Evolutionary conservation across 2,329 filamentous ascomycete genomes (phyloP), one percentile per base, ranked within the genome.

Genomic region (Sporothrix humicola): DNA sequence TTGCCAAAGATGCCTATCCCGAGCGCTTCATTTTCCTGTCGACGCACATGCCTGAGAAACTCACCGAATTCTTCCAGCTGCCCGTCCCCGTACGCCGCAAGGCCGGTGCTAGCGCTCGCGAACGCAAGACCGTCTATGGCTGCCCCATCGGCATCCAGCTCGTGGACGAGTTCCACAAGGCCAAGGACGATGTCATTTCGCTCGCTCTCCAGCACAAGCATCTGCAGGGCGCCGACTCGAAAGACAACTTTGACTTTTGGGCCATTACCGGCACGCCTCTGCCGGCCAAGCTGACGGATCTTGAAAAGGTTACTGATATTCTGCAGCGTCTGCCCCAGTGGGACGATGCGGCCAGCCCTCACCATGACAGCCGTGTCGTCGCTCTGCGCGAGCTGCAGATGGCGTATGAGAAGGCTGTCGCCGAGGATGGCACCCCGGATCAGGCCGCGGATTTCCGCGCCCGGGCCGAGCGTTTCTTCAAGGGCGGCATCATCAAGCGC

Each of bases 131-230:
- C 1, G 71, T 78, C 9, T 78, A 78, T 15, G 74, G 72, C 73
- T 77, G 77, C 44, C 77, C 77, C 23, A 61, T 78, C 0, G 76
- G 76, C 59, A 73, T 77, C 59, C 76, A 77, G 73, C n/a, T 78
- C 13, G 77, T 78, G 10, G 77, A 78, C 72, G 76, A 78, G 73
- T 77, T 77, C 70, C 77, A 78, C 75, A 76, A 76, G 65, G 73
- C 73, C 48, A 71, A 72, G n/a, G 65, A 52, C 17, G 71, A 71
- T 0, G 74, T 72, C 2, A 48, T 76, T 44, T 56, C 72, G 9
- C 70, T 78, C 48, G 76, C 74, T 2, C 70, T 26, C 7, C 65
- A 74, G 15, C 75, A 78, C 73, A 75, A 76, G 71, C 74, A 76
- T 65, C 70, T 75, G 13, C 72, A 69, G 50, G 42, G 44, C 46